Percentiles rank a stretch among this genome's conserved stretches.
These are phyloP conservation scores for Musa troglodytarum DNA, from an alignment of 176 grass and related monocot genomes.

Conservation along the genomic window DNA sequence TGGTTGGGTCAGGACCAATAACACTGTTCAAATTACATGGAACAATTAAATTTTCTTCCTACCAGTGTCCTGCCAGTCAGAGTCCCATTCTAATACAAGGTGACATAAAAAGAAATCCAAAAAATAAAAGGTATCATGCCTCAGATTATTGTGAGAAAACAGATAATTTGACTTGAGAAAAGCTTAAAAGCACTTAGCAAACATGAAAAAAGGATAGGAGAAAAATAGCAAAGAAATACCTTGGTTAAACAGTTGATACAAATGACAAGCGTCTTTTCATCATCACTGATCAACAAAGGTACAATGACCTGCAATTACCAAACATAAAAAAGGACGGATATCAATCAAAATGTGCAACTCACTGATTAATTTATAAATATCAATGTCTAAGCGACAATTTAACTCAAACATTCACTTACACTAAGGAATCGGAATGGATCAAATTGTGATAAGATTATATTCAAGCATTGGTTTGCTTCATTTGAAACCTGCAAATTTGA, in stretches of 20 bases:
- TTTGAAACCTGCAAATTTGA: conserved; percentile 73
- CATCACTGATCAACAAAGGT: conserved; percentile 80
- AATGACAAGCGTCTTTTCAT: conserved; percentile 91
- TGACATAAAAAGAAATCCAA: too few species aligned
- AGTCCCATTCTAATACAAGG: too few species aligned
- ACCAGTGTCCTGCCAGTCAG: too few species aligned
- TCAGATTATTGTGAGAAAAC: too few species aligned
- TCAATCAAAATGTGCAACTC: neutral
- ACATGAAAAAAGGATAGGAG: too few species aligned
- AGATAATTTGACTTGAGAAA: too few species aligned
- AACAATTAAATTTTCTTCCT: too few species aligned
- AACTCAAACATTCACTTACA: conserved; percentile 30
- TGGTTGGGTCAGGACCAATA: too few species aligned
- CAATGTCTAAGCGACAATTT: neutral
- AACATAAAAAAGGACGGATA: too few species aligned
- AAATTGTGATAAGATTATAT: conserved; percentile 60
- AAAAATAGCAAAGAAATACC: conserved; percentile 30
- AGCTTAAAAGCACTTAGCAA: too few species aligned
- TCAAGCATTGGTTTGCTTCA: conserved; percentile 80
- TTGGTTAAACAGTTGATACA: conserved; percentile 99
- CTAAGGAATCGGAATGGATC: conserved; percentile 81
- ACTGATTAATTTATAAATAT: neutral
- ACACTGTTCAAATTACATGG: too few species aligned
- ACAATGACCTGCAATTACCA: conserved; percentile 55
- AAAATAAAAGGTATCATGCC: too few species aligned